Base-by-base conservation (phyloP, 2,329 filamentous ascomycete species). In the Fusarium ramigenum region DNA sequence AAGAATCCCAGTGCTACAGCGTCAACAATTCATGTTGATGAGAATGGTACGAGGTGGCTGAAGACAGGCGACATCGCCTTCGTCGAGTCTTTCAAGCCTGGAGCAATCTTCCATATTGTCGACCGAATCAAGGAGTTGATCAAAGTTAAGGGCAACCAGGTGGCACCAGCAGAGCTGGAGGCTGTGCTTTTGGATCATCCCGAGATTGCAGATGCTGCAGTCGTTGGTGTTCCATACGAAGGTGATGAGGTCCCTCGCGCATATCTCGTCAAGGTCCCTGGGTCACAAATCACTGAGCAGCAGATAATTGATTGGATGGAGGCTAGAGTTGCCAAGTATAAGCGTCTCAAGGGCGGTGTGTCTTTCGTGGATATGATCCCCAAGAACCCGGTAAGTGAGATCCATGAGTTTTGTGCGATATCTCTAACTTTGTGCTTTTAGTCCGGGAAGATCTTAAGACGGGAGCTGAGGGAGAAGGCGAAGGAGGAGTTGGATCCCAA, bases 111-210 rank as follows among this genome's bases (percentile, higher is more conserved):
- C 64, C 88, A 88, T 78, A 91, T 95, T 32, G 91, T 95, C 19
- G 93, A 95, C 79, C 87, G 93, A 37, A 89, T 90, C 63, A 82
- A 95, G 85, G 88, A 90, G 78, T 83, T 90, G 49, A 89, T 90
- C 79, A 90, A 90, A 78, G 87, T 89, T 21, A 88, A 92, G 87
- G 93, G 92, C 52, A 84, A 90, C 60, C 93, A 95, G 87, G 93
- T 95, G 18, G 92, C 93, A 3, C 93, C 93, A 0, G 93, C 93
- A 1, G 93, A 95, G 78, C 86, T 95, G 4, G 93, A 95, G 81
- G 90, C 91, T 1, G 90, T 93, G 71, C 84, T 95, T 5, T 87
- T 95, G 8, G 88, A 90, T 0, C 92, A 94, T 77, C 87, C 88
- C 0, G 86, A 87, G n/a, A 91, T 95, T 32, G 88, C 88, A 21